These are phyloP conservation scores for Monocercomonoides exilis DNA, from an alignment of 78 protist genomes.

Conservation along the genomic window DNA sequence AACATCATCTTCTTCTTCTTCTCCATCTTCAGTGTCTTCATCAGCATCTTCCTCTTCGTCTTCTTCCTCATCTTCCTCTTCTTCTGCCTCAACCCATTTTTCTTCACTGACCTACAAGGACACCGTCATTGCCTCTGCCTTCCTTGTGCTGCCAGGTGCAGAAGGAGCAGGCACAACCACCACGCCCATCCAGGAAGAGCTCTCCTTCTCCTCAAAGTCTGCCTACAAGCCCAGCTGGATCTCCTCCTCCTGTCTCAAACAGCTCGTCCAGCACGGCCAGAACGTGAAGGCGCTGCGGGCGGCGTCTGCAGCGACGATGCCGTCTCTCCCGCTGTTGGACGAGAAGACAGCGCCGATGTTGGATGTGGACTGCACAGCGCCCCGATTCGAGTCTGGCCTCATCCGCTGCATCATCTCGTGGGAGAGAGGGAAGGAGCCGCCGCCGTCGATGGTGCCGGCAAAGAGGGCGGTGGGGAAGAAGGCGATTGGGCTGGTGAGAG, in stretches of 20 bases:
- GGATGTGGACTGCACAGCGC: neutral
- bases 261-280: neutral
- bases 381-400: neutral
- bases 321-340: too few relatives aligned
- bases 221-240: neutral
- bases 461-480: too few relatives aligned
- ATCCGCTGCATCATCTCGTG: neutral
- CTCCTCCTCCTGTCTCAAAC: neutral
- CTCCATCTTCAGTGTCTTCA: neutral
- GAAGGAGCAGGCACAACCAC: neutral
- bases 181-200: neutral
- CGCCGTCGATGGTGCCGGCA: neutral
- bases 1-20: neutral
- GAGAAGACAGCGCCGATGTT: neutral
- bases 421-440: neutral
- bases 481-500: too few relatives aligned
- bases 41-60: too few relatives aligned
- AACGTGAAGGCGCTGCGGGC: neutral
- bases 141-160: neutral
- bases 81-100: too few relatives aligned
- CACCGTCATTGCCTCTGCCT: neutral
- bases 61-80: too few relatives aligned
- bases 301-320: too few relatives aligned
- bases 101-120: too few relatives aligned
- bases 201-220: neutral